Conservation (phyloP, 2,329 filamentous ascomycete genomes). For the Aspergillus nomiae region DNA sequence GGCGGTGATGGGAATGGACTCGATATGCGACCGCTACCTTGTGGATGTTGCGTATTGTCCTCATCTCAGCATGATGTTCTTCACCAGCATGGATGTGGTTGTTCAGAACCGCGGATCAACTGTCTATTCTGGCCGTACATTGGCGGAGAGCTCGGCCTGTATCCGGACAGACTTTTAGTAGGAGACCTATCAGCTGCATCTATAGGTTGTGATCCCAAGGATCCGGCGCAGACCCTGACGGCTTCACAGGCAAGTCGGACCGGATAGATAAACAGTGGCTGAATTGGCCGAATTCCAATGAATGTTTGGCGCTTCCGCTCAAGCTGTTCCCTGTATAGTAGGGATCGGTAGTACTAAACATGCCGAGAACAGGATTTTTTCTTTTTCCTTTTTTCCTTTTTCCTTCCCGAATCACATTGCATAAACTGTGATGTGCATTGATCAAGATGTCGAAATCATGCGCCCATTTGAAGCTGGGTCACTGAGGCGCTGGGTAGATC, state of each 20-base stretch:
- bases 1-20: background rate
- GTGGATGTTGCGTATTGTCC: background rate
- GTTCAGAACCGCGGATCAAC: background rate
- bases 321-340: background rate
- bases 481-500: background rate
- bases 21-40: background rate
- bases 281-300: background rate
- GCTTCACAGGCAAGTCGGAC: conserved; percentile 1
- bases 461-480: background rate
- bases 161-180: background rate
- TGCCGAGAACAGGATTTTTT: background rate
- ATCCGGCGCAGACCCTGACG: background rate
- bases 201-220: background rate
- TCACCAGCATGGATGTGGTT: background rate
- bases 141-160: background rate
- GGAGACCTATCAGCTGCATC: background rate
- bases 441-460: background rate
- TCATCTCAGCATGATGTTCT: background rate
- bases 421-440: background rate
- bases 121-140: background rate
- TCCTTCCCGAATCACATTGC: background rate
- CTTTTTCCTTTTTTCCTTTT: background rate
- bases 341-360: background rate
- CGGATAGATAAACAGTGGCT: background rate
- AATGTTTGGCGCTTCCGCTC: background rate